A percentile compares a stretch with the other conserved stretches of the same genome.
Conservation (phyloP, 306 rosid genomes). For the Vigna radiata region DNA sequence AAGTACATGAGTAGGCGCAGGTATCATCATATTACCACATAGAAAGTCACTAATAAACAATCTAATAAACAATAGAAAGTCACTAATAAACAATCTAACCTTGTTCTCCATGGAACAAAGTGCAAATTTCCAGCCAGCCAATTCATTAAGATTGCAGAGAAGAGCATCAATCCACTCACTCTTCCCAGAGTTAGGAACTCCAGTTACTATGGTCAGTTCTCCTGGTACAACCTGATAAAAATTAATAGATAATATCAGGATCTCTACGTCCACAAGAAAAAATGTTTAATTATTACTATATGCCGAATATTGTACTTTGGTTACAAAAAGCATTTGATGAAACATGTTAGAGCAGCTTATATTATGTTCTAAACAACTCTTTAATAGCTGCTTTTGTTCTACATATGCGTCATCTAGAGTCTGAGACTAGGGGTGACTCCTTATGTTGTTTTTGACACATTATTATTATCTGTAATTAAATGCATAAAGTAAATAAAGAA, state of each 20-base stretch:
- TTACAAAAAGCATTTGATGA: slow-evolving; percentile 14
- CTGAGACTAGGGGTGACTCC: background rate
- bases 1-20: slow-evolving; percentile 17
- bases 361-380: too few relatives aligned
- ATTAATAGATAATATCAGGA: slow-evolving; percentile 24
- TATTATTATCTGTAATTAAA: background rate
- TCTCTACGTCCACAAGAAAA: slow-evolving; percentile 11
- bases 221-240: slow-evolving; percentile 88
- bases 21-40: slow-evolving; percentile 27
- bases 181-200: slow-evolving; percentile 98
- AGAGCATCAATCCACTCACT: slow-evolving; percentile 99
- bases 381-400: too few relatives aligned
- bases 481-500: background rate
- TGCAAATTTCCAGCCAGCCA: slow-evolving; percentile 82
- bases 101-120: slow-evolving; percentile 97
- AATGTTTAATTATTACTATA: background rate
- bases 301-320: slow-evolving; percentile 6
- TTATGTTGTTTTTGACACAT: slow-evolving; percentile 22
- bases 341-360: background rate
- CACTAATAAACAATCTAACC: slow-evolving; percentile 59
- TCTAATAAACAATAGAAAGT: slow-evolving; percentile 50
- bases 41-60: slow-evolving; percentile 39
- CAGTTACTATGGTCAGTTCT: slow-evolving; percentile 90
- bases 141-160: slow-evolving; percentile 77
- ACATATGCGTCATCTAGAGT: too few relatives aligned